Conservation (phyloP, 1,139 yeast species). For the Tardiomyces digboiensis region DNA sequence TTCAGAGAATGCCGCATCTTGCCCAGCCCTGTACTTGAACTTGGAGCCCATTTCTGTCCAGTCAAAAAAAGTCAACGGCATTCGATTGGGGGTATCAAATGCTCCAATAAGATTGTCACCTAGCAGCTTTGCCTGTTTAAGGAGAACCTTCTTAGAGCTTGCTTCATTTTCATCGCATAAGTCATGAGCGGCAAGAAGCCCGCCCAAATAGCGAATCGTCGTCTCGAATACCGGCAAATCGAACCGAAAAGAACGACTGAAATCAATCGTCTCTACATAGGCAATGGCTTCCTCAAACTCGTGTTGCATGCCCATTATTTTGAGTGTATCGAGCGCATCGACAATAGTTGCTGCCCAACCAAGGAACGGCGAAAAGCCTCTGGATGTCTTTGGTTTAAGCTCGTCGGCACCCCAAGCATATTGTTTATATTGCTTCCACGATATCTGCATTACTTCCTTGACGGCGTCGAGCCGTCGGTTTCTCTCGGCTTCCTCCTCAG, state of each 20-base stretch:
- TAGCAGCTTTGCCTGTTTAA: slow-evolving; percentile 50
- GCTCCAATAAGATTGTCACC: slow-evolving; percentile 63
- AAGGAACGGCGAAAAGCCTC: slow-evolving; percentile 31
- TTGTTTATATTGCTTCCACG: slow-evolving; percentile 52
- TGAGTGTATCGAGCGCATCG: slow-evolving; percentile 62
- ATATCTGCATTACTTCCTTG: slow-evolving; percentile 40
- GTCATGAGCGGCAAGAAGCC: slow-evolving; percentile 61
- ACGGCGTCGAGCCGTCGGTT: slow-evolving; percentile 36
- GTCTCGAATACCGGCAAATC: slow-evolving; percentile 64
- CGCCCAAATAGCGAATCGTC: slow-evolving; percentile 63
- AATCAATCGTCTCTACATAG: slow-evolving; percentile 45
- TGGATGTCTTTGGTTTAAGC: slow-evolving; percentile 29
- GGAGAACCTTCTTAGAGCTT: slow-evolving; percentile 24
- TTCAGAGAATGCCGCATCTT: slow-evolving; percentile 47
- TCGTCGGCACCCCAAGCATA: slow-evolving; percentile 68
- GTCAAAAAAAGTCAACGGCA: slow-evolving; percentile 58
- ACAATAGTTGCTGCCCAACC: slow-evolving; percentile 48
- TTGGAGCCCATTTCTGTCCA: slow-evolving; percentile 37
- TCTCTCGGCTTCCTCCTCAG: slow-evolving; percentile 16
- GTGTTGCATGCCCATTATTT: slow-evolving; percentile 47
- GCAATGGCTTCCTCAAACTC: slow-evolving; percentile 45
- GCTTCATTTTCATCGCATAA: slow-evolving; percentile 41
- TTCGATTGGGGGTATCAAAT: slow-evolving; percentile 57
- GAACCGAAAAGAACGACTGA: slow-evolving; percentile 31
- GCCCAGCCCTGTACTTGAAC: slow-evolving; percentile 20